phyloP scores from a whole-genome alignment of 73 alveolate genomes.

The Tetrahymena malaccensis region DNA sequence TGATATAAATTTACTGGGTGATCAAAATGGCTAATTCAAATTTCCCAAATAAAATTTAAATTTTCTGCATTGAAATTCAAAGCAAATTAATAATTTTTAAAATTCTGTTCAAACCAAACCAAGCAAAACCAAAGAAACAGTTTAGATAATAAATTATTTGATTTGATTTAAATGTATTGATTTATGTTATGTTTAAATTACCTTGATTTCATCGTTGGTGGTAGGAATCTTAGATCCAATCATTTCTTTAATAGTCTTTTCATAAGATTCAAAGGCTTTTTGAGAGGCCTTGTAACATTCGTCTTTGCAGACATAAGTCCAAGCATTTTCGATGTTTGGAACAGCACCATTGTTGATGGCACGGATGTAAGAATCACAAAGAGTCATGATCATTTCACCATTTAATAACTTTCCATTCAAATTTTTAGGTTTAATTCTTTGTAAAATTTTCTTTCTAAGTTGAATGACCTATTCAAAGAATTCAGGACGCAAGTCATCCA shows the following conservation, averaged over 20 bases:
- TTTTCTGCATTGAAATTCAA: not conserved
- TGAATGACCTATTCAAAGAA: constrained; percentile 80
- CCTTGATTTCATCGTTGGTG: constrained; percentile 18
- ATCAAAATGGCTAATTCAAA: not conserved
- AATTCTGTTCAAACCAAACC: no score
- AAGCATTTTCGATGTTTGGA: constrained; percentile 64
- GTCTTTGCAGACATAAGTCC: constrained; percentile 69
- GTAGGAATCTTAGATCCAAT: constrained; percentile 15
- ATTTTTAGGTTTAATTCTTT: constrained; percentile 75
- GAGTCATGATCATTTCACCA: constrained; percentile 71
- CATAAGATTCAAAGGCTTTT: constrained; percentile 53
- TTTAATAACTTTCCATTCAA: constrained; percentile 76
- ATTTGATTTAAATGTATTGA: no score
- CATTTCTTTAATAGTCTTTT: constrained; percentile 10
- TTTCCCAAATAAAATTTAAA: not conserved
- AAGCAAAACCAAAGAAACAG: no score
- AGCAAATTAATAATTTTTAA: no score
- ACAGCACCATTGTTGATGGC: constrained; percentile 79
- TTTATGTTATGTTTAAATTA: not conserved
- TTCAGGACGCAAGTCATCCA: constrained; percentile 83
- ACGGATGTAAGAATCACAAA: constrained; percentile 53
- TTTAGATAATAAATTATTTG: no score
- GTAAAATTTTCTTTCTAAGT: constrained; percentile 76
- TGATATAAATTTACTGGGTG: not conserved
- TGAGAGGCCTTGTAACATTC: constrained; percentile 48